Evolutionary conservation across 2,329 filamentous ascomycete genomes (phyloP).

Genomic region (Fusarium sp.): DNA sequence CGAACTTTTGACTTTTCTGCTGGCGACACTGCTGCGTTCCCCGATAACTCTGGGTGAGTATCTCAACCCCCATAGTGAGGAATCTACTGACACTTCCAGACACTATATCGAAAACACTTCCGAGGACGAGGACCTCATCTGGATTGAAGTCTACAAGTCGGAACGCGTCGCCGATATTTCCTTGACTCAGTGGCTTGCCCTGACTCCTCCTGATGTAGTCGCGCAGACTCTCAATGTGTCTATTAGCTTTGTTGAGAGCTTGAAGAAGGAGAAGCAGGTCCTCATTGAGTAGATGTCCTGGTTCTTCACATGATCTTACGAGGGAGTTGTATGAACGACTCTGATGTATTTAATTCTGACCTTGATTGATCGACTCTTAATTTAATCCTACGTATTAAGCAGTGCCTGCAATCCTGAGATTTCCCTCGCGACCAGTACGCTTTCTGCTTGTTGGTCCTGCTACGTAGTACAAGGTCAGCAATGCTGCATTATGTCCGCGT

Average conservation of each 20-base stretch:
- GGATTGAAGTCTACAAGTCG: constrained; percentile 78
- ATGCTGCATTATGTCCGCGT: not conserved
- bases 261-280: constrained; percentile 75
- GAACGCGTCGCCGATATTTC: constrained; percentile 76
- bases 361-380: not conserved
- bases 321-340: not conserved
- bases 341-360: not conserved
- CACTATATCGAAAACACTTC: constrained; percentile 80
- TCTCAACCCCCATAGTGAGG: rapidly evolving
- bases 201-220: constrained; percentile 73
- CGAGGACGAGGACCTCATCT: constrained; percentile 71
- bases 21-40: constrained; percentile 77
- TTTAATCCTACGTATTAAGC: not conserved
- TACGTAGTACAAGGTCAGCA: not conserved
- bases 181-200: constrained; percentile 76
- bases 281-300: constrained; percentile 47
- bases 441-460: not conserved
- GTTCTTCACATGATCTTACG: not conserved
- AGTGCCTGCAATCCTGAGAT: not conserved
- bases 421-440: not conserved
- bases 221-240: constrained; percentile 70
- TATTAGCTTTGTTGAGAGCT: constrained; percentile 64
- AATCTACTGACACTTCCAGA: constrained; percentile 41
- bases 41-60: constrained; percentile 69
- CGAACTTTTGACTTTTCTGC: constrained; percentile 76